phyloP scores from a whole-genome alignment of 176 grass and related monocot species.

The sorghum (Sorghum bicolor) region Sorghum_bicolor_NCBIv3 NC_012876.2:9428001-9428500 shows the following conservation, averaged over 20 bases:
- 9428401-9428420: conserved; percentile 33
- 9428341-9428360: not conserved
- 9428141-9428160: not conserved
- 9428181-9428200: not conserved
- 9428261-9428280: not conserved
- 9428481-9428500: not conserved
- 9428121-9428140: not conserved
- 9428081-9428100: too few relatives aligned
- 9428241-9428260: not conserved
- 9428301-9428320: not conserved
- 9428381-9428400: not conserved
- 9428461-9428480: not conserved
- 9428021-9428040: not conserved
- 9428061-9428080: not conserved
- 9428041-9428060: not conserved
- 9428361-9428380: not conserved
- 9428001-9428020: not conserved
- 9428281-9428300: not conserved
- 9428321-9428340: not conserved
- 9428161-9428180: not conserved
- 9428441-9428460: conserved; percentile 19
- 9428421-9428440: conserved; percentile 28
- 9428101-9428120: too few relatives aligned
- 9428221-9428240: not conserved
- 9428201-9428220: not conserved